Evolutionary conservation across 2,329 filamentous ascomycete genomes (phyloP), one percentile per base, ranked within the genome.

Genomic region (Stagonosporopsis rhizophila): DNA sequence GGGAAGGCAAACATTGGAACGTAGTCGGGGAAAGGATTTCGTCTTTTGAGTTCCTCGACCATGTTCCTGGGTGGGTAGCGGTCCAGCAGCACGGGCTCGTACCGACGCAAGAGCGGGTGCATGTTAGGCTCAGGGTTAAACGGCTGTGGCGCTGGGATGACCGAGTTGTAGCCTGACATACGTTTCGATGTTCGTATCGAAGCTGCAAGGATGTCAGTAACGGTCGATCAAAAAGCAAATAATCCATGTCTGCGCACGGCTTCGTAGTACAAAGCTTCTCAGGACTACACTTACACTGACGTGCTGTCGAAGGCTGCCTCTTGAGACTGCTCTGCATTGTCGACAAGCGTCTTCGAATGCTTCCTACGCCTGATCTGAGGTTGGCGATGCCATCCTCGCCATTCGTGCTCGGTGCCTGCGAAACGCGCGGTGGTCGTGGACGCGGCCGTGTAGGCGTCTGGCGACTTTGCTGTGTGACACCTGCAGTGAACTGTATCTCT

Each of bases 1-100:
- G 95, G 95, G 69, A 98, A 99, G 50, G 95, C 93, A 77, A 99
- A 99, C 95, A 99, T 98, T 53, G 95, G 95, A 17, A 99, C 92
- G 70, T 97, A 99, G 73, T 99, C 95, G 0, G 95, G 95, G 71
- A 99, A 98, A 54, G 85, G 88, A 50, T 92, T 92, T 70, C 95
- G 85, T 68, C 89, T 85, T 65, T 90, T 86, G 47, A 89, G 77
- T 66, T 97, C 93, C 56, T 96, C 92, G 20, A 87, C 82, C 71
- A 92, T 89, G 62, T 87, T 85, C 73, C 92, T 91, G 15, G 92
- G 89, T 7, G 95, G 95, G 69, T 98, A 98, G 75, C 93, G 86
- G 76, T 99, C 95, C 27, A 99, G 85, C 20, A 99, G 81, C n/a
- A 96, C 93, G 7, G 95, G 95, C 75, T 99, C 95, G 74, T 98